These are phyloP conservation scores for Teunomyces stri DNA, from an alignment of 805 yeast species.

Conservation along the genomic window DNA sequence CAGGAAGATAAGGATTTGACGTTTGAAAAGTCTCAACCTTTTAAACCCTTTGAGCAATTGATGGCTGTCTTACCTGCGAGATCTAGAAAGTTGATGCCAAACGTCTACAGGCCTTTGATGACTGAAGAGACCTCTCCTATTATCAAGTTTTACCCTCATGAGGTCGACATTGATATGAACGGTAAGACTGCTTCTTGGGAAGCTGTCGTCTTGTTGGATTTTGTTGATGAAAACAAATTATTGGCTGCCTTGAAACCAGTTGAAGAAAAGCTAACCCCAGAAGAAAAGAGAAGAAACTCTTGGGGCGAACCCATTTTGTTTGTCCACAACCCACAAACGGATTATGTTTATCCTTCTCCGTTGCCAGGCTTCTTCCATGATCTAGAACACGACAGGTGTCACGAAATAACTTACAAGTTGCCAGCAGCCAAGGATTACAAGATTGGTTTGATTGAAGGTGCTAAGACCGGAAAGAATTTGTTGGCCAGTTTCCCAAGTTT, in stretches of 20 bases:
- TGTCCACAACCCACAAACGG: slow-evolving; percentile 72
- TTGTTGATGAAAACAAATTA: slow-evolving; percentile 81
- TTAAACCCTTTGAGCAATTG: slow-evolving; percentile 90
- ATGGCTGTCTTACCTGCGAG: slow-evolving; percentile 98
- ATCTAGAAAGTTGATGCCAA: slow-evolving; percentile 76
- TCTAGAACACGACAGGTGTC: slow-evolving; percentile 75
- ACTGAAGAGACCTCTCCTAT: slow-evolving; percentile 83
- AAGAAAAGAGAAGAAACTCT: slow-evolving; percentile 70
- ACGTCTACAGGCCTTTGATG: slow-evolving; percentile 77
- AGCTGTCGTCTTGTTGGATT: slow-evolving; percentile 88
- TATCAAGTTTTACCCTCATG: slow-evolving; percentile 83
- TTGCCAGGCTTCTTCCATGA: slow-evolving; percentile 74
- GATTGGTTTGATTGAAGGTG: slow-evolving; percentile 64
- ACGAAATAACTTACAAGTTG: slow-evolving; percentile 53
- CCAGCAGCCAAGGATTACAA: slow-evolving; percentile 47
- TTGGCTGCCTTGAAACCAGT: slow-evolving; percentile 68
- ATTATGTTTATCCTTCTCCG: slow-evolving; percentile 68
- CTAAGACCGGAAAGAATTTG: slow-evolving; percentile 63
- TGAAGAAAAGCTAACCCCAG: slow-evolving; percentile 60
- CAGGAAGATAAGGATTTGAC: slow-evolving; percentile 35
- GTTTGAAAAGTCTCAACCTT: slow-evolving; percentile 74
- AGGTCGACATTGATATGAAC: slow-evolving; percentile 84
- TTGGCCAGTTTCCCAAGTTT: slow-evolving; percentile 91
- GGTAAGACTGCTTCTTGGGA: slow-evolving; percentile 98
- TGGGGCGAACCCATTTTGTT: slow-evolving; percentile 71